Percentiles rank a stretch among this genome's conserved stretches.
phyloP scores from a whole-genome alignment of 257 asterid genomes.

The Solanum phureja region DNA sequence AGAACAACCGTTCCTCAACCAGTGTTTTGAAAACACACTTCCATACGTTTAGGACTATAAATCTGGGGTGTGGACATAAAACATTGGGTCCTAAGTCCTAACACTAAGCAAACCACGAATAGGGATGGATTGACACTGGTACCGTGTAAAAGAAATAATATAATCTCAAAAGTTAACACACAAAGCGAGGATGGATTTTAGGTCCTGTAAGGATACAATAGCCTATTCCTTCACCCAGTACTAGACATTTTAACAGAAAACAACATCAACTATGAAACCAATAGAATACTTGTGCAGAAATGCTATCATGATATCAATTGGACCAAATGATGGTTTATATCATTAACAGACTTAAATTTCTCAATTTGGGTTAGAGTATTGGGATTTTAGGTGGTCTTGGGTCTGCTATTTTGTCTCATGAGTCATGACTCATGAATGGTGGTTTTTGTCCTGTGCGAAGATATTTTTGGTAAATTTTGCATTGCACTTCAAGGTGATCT shows the following conservation, averaged over 20 bases:
- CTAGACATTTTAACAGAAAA: background rate
- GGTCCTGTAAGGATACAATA: background rate
- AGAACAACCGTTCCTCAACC: background rate
- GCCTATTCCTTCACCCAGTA: background rate
- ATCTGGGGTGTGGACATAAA: background rate
- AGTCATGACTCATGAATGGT: background rate
- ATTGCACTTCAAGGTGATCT: too few relatives aligned
- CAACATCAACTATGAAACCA: background rate
- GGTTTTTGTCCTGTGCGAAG: background rate
- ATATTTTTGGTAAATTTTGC: background rate
- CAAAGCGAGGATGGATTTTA: background rate
- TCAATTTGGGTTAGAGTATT: background rate
- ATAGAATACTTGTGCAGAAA: background rate
- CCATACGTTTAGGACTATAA: background rate
- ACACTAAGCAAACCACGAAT: background rate
- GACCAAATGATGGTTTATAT: background rate
- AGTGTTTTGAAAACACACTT: background rate
- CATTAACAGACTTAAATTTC: background rate
- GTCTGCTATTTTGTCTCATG: background rate
- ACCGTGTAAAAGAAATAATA: background rate
- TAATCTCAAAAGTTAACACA: background rate
- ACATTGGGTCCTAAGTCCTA: background rate
- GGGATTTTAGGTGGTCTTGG: background rate
- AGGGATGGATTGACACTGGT: background rate
- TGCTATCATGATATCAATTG: background rate